phyloP scores from a whole-genome alignment of 768 basidiomycete genomes.

The Tricholoma flavovirens region DNA sequence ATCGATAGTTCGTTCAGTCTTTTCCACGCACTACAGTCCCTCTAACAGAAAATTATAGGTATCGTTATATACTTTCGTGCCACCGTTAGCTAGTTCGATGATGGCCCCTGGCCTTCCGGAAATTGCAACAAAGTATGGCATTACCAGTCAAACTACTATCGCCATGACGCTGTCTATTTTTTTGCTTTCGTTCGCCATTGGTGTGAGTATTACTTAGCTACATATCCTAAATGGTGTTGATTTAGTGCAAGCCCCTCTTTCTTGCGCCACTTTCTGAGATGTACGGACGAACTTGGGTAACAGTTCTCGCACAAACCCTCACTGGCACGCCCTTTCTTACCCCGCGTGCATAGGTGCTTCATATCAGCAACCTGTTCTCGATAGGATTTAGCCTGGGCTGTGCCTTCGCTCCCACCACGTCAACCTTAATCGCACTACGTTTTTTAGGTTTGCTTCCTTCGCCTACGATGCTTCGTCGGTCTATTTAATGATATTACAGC shows the following conservation, averaged over 20 bases:
- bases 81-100: slow-evolving; percentile 48
- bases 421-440: slow-evolving; percentile 56
- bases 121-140: slow-evolving; percentile 45
- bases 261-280: slow-evolving; percentile 69
- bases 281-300: slow-evolving; percentile 66
- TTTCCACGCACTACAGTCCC: background rate
- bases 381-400: slow-evolving; percentile 63
- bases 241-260: slow-evolving; percentile 43
- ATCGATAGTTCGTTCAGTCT: slow-evolving; percentile 49
- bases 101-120: slow-evolving; percentile 68
- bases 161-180: slow-evolving; percentile 66
- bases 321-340: background rate
- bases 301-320: slow-evolving; percentile 4
- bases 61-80: slow-evolving; percentile 54
- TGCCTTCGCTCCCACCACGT: slow-evolving; percentile 56
- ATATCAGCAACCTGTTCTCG: slow-evolving; percentile 58
- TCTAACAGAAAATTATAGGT: slow-evolving; percentile 36
- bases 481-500: slow-evolving; percentile 27
- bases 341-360: slow-evolving; percentile 42
- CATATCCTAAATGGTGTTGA: background rate
- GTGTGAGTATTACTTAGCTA: slow-evolving; percentile 27
- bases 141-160: slow-evolving; percentile 45
- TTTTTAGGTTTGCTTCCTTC: slow-evolving; percentile 50
- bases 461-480: background rate
- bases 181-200: slow-evolving; percentile 63